Base-by-base conservation (phyloP, 805 yeast species). In the Dipodascopsis uninucleata region DNA sequence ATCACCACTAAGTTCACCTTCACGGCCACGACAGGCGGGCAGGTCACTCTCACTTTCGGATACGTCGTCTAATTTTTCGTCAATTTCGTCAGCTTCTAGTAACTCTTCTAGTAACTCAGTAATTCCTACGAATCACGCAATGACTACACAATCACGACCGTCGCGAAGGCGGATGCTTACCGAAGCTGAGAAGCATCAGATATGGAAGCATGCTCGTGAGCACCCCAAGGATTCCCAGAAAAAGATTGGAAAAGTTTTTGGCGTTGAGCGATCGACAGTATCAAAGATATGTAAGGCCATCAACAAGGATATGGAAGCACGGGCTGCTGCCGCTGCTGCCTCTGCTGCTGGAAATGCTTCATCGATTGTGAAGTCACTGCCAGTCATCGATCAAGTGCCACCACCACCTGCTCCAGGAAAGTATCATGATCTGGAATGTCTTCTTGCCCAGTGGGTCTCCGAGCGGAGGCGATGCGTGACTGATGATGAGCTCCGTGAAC, bases 191-290 rank as follows among this genome's bases (percentile, higher is more conserved):
- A 56, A 49, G 38, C 45, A 40, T 22, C 23, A 33, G 39, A 55
- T 56, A 23, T 46, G 43, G 39, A 28, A 33, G 33, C 54, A 53
- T 35, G 36, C 50, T 12, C 36, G 36, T 9, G 42, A 37, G 16
- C 47, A 56, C 25, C 59, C 59, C n/a, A 20, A 16, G 28, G 45
- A 48, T 38, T 47, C 59, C 31, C 59, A 56, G 37, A 55, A 53
- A 45, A 41, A 33, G 17, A 43, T 56, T 28, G 59, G 58, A 16
- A 34, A 39, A 35, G 38, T 49, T 9, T 56, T 56, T 41, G 58
- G 57, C 23, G 47, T 54, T 31, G 59, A 56, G 45, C 53, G 59
- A 24, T 49, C 56, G 33, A 56, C 59, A 25, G 59, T 56, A 14
- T 56, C 59, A 29, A 56, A 56, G 45, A 49, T 53, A 33, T 47